Evolutionary conservation across 2,329 filamentous ascomycete genomes (phyloP).

Genomic region (Penicillium sp.): DNA sequence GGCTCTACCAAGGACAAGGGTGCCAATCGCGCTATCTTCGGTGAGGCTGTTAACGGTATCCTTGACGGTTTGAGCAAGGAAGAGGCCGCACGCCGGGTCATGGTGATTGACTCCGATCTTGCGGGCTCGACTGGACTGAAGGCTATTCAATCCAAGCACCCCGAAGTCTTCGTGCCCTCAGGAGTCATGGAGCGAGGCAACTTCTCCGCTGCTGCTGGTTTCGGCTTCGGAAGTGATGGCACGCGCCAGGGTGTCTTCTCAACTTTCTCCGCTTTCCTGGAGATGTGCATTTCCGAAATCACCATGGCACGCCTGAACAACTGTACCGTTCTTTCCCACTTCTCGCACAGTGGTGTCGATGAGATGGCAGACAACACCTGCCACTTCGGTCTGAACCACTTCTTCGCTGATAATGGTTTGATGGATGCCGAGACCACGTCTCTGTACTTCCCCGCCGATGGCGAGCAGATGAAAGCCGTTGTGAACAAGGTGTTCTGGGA

Average conservation of each 20-base stretch:
- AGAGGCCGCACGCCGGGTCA: slow-evolving; percentile 37
- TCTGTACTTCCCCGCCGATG: slow-evolving; percentile 44
- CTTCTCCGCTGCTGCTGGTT: slow-evolving; percentile 43
- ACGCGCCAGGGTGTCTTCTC: slow-evolving; percentile 41
- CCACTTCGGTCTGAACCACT: slow-evolving; percentile 44
- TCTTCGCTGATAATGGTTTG: slow-evolving; percentile 44
- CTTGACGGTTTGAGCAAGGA: slow-evolving; percentile 39
- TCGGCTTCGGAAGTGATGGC: slow-evolving; percentile 39
- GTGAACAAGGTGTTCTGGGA: slow-evolving; percentile 41
- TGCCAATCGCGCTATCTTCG: slow-evolving; percentile 41
- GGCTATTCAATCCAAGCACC: slow-evolving; percentile 37
- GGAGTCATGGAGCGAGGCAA: slow-evolving; percentile 45
- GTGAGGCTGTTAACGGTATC: slow-evolving; percentile 40
- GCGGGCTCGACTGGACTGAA: slow-evolving; percentile 43
- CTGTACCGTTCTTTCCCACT: slow-evolving; percentile 41
- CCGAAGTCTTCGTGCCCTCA: slow-evolving; percentile 40
- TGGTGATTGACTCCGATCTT: slow-evolving; percentile 44
- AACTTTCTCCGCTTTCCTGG: slow-evolving; percentile 43
- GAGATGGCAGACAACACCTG: slow-evolving; percentile 47
- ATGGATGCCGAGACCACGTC: slow-evolving; percentile 37
- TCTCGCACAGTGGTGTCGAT: slow-evolving; percentile 43
- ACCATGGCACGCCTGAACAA: slow-evolving; percentile 43
- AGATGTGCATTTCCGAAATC: slow-evolving; percentile 44
- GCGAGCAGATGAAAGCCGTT: slow-evolving; percentile 42
- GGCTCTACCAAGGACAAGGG: slow-evolving; percentile 39